phyloP scores from a whole-genome alignment of 805 yeast genomes.

The Candida michaelii region DNA sequence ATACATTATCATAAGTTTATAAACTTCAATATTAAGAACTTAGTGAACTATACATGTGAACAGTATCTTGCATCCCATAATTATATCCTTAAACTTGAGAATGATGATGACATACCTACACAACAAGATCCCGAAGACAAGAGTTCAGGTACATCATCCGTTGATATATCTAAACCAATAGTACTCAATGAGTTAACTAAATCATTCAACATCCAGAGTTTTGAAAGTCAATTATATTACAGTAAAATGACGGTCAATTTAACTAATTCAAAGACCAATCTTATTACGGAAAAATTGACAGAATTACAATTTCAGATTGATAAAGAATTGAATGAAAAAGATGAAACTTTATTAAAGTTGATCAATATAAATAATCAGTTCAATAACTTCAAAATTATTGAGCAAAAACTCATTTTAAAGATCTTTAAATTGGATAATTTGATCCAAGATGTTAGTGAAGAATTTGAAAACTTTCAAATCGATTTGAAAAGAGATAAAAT shows the following conservation, averaged over 20 bases:
- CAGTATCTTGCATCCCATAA: conserved; percentile 40
- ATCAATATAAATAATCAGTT: conserved; percentile 21
- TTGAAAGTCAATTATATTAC: conserved; percentile 37
- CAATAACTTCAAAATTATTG: conserved; percentile 25
- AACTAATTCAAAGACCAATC: conserved; percentile 32
- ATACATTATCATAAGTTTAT: conserved; percentile 79
- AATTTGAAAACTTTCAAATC: conserved; percentile 14
- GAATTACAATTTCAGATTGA: conserved; percentile 39
- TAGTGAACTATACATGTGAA: conserved; percentile 44
- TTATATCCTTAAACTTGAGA: conserved; percentile 25
- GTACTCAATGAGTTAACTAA: conserved; percentile 8
- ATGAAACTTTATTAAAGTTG: conserved; percentile 29
- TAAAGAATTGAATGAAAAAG: conserved; percentile 37
- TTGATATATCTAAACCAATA: conserved; percentile 1
- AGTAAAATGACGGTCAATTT: conserved; percentile 35
- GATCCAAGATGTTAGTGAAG: conserved; percentile 25
- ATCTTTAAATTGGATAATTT: conserved; percentile 35
- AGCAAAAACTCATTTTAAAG: conserved; percentile 29
- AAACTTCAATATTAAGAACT: conserved; percentile 45
- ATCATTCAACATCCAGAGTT: conserved; percentile 25
- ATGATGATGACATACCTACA: conserved; percentile 12
- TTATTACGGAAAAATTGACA: conserved; percentile 38
- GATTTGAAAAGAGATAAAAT: conserved; percentile 32
- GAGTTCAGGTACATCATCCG: conserved; percentile 5
- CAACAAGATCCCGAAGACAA: not conserved